Base-by-base conservation (phyloP, 768 basidiomycete species). In the Collybia mongolica region DNA sequence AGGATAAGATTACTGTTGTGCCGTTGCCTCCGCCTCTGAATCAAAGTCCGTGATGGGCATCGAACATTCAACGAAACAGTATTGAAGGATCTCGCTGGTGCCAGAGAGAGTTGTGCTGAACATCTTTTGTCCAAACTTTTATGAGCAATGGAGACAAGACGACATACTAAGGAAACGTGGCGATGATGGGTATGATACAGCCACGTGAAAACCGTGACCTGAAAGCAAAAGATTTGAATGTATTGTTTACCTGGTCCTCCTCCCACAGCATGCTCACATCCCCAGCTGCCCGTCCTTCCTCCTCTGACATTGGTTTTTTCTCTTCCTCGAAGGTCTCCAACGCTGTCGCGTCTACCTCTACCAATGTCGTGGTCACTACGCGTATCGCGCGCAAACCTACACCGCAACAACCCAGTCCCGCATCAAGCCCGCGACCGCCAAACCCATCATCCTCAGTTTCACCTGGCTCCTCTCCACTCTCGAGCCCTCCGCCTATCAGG, bases 231-330 rank as follows among this genome's bases (percentile, higher is more conserved):
- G 32, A 32, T 32, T 32, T 32, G 32, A 32, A 9, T 32, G 32
- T 14, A 32, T 36, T 46, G 46, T 46, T 18, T 39, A 17, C 36
- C 35, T 7, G 3, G 17, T 28, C 24, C 24, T 44, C 24, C 9
- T 48, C 40, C 11, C 22, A 35, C 19, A 47, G 36, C 22, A 62
- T 63, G 62, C 49, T 62, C n/a, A 53, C 61, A 7, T 55, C 54
- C 2, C 56, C 64, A 39, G 47, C 53, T 7, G 41, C 49, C 19
- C 56, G 58, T 38, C 58, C 57, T 1, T 45, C 63, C 9, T 60
- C 60, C 38, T 57, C 66, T 5, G 65, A 67, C 49, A 48, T 63
- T 29, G 44, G 55, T 24, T 71, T 71, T 53, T 71, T 72, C 53
- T 67, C 71, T 8, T n/a, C 60, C 1, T 62, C 65, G 22, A 67